Evolutionary conservation across 768 basidiomycete species (phyloP).

Genomic region (Crucibulum laeve): DNA sequence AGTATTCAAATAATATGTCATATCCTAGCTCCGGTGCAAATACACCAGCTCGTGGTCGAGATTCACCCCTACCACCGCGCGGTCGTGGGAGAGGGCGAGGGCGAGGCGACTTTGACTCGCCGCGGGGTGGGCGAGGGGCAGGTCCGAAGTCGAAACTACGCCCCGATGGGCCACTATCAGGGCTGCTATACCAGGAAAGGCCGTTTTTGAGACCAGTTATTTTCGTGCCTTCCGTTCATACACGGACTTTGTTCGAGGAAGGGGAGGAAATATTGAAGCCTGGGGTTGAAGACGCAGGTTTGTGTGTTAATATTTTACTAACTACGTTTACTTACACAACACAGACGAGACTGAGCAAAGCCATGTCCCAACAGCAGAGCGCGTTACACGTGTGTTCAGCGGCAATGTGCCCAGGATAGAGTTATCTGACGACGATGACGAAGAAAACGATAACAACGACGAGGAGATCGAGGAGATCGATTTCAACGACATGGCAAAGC

Average conservation of each 20-base stretch:
- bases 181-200: slow-evolving; percentile 49
- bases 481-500: slow-evolving; percentile 53
- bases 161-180: slow-evolving; percentile 49
- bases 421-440: slow-evolving; percentile 24
- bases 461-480: slow-evolving; percentile 57
- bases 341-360: slow-evolving; percentile 46
- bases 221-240: slow-evolving; percentile 60
- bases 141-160: slow-evolving; percentile 24
- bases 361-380: slow-evolving; percentile 69
- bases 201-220: slow-evolving; percentile 63
- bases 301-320: slow-evolving; percentile 14
- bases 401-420: slow-evolving; percentile 17
- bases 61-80: slow-evolving; percentile 7
- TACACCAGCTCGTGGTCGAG: slow-evolving; percentile 13
- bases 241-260: slow-evolving; percentile 45
- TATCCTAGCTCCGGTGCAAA: slow-evolving; percentile 1
- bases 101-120: slow-evolving; percentile 16
- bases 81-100: slow-evolving; percentile 15
- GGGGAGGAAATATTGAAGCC: slow-evolving; percentile 63
- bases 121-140: slow-evolving; percentile 19
- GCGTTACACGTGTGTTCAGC: slow-evolving; percentile 60
- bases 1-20: not conserved
- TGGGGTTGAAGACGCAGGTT: slow-evolving; percentile 46
- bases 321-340: slow-evolving; percentile 4
- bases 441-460: slow-evolving; percentile 17